Conservation (phyloP, 306 rosid species). For the Astragalus glycyphyllos region DNA sequence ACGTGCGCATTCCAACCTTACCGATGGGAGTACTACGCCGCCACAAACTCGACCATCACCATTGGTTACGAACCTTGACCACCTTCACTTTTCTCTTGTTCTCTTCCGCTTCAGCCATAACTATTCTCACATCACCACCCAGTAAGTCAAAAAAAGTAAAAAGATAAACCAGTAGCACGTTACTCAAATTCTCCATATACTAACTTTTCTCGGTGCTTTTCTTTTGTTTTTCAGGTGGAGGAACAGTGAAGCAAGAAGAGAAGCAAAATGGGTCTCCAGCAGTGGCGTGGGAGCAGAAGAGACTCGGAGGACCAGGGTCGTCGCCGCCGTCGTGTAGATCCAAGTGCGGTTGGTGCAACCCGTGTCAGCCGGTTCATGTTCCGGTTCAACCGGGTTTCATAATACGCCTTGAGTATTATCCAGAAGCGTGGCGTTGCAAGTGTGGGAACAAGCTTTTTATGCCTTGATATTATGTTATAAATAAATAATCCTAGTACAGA, state of each 20-base stretch:
- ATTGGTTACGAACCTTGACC: slow-evolving; percentile 48
- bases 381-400: slow-evolving; percentile 82
- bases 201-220: background rate
- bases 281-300: slow-evolving; percentile 44
- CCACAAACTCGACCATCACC: slow-evolving; percentile 25
- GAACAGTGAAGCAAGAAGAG: slow-evolving; percentile 22
- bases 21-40: slow-evolving; percentile 56
- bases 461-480: slow-evolving; percentile 54
- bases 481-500: slow-evolving; percentile 32
- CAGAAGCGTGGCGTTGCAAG: slow-evolving; percentile 98
- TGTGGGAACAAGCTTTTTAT: slow-evolving; percentile 82
- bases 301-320: slow-evolving; percentile 69
- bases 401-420: slow-evolving; percentile 84
- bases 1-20: slow-evolving; percentile 49
- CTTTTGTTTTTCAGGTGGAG: slow-evolving; percentile 38
- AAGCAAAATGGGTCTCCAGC: slow-evolving; percentile 32
- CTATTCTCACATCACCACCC: slow-evolving; percentile 51
- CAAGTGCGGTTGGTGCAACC: slow-evolving; percentile 84
- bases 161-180: background rate
- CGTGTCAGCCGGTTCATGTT: slow-evolving; percentile 83
- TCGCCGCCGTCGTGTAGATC: slow-evolving; percentile 83
- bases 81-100: slow-evolving; percentile 65
- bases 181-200: background rate
- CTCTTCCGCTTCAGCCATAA: slow-evolving; percentile 49
- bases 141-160: slow-evolving; percentile 45